These are phyloP conservation scores for Limnomonas spitsbergensis DNA, from an alignment of 139 green algal genomes.

Conservation along the genomic window DNA sequence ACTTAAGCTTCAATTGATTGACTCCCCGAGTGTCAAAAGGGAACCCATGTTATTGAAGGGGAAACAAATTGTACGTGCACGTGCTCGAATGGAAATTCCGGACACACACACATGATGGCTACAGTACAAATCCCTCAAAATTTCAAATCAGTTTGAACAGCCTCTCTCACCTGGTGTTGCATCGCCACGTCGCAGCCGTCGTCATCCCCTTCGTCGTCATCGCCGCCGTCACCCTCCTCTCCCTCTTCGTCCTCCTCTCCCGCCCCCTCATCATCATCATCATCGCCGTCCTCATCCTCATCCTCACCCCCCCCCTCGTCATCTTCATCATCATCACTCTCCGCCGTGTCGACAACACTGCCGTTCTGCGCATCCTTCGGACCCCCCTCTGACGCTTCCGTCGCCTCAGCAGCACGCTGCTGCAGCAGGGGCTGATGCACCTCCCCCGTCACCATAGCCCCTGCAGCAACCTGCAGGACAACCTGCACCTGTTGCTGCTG, in stretches of 20 bases:
- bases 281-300: constrained; percentile 24
- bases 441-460: too few relatives aligned
- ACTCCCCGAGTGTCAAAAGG: too few relatives aligned
- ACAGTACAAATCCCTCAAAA: too few relatives aligned
- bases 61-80: too few relatives aligned
- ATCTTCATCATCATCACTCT: constrained; percentile 17
- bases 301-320: constrained; percentile 17
- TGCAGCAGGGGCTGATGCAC: too few relatives aligned
- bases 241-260: constrained; percentile 29
- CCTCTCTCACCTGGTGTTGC: constrained; percentile 3
- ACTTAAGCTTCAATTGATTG: too few relatives aligned
- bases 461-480: not conserved
- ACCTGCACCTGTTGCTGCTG: not conserved
- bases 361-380: not conserved
- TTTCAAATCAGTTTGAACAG: too few relatives aligned
- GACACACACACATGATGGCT: too few relatives aligned
- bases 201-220: constrained; percentile 24
- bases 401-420: too few relatives aligned
- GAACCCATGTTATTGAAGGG: too few relatives aligned
- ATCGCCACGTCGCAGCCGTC: not conserved
- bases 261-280: constrained; percentile 8
- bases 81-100: too few relatives aligned
- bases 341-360: constrained; percentile 19
- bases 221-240: constrained; percentile 2
- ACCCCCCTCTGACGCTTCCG: not conserved